Percentiles rank a stretch among this genome's conserved stretches.
Evolutionary conservation across 2,329 filamentous ascomycete species (phyloP).

Genomic region (Pseudocercospora fuligena): DNA sequence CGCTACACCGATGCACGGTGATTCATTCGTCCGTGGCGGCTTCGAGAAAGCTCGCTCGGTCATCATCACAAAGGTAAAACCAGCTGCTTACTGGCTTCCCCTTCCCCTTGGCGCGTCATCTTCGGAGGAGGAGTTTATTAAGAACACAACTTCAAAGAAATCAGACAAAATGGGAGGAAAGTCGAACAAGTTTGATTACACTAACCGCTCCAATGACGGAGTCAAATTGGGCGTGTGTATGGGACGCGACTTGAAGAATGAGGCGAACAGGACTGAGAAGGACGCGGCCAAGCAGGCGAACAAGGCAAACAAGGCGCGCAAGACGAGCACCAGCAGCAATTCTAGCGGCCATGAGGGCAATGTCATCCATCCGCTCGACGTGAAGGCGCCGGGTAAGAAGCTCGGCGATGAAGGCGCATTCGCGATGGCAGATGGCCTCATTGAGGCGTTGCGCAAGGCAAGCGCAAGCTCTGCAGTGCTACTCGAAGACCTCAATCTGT

Average conservation of each 20-base stretch:
- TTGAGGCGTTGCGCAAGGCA: constrained; percentile 44
- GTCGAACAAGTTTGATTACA: constrained; percentile 45
- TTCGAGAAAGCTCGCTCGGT: constrained; percentile 19
- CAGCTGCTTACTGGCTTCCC: background rate
- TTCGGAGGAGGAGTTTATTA: background rate
- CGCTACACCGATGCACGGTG: background rate
- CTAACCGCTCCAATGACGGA: constrained; percentile 53
- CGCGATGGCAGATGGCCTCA: constrained; percentile 50
- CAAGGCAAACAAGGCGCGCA: constrained; percentile 35
- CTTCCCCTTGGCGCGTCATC: background rate
- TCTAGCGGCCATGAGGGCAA: constrained; percentile 18
- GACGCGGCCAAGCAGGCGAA: constrained; percentile 31
- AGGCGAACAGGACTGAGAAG: constrained; percentile 40
- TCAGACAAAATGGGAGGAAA: constrained; percentile 35
- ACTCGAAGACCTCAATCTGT: constrained; percentile 54
- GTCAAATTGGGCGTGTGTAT: constrained; percentile 52
- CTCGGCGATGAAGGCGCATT: constrained; percentile 53
- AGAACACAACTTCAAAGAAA: background rate
- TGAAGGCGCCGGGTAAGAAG: constrained; percentile 52
- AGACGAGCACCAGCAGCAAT: constrained; percentile 36
- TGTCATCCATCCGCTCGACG: constrained; percentile 44
- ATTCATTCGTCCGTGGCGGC: constrained; percentile 15
- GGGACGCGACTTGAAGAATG: constrained; percentile 49
- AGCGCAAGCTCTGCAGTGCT: constrained; percentile 38
- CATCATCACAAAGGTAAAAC: constrained; percentile 1